phyloP scores from a whole-genome alignment of 2,329 filamentous ascomycete species.

The Dactylonectria estremocensis region DNA sequence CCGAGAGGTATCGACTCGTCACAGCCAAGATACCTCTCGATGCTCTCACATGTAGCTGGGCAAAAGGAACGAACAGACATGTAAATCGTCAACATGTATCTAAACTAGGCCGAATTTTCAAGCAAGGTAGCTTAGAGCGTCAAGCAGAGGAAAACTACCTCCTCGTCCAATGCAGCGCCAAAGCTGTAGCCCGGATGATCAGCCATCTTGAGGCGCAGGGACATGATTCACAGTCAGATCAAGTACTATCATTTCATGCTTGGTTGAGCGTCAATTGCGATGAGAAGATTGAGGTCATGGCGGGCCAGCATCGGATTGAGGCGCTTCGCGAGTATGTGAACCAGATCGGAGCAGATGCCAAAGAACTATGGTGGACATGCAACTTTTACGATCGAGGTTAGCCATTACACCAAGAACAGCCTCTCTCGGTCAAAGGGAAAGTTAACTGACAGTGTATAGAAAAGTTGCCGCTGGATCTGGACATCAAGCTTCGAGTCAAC shows the following conservation, averaged over 20 bases:
- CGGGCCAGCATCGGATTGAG: conserved; percentile 29
- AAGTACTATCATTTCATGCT: conserved; percentile 11
- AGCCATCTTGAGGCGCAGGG: background rate
- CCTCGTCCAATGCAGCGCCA: conserved; percentile 15
- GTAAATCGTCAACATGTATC: conserved; percentile 10
- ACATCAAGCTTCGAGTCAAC: conserved; percentile 34
- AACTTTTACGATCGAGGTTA: conserved; percentile 34
- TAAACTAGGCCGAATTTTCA: conserved; percentile 5
- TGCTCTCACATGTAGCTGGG: conserved; percentile 17
- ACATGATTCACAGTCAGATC: background rate
- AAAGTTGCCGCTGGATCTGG: conserved; percentile 15
- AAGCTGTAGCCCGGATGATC: conserved; percentile 4
- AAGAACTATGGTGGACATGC: conserved; percentile 34
- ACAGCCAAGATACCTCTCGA: conserved; percentile 14
- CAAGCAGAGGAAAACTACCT: conserved; percentile 18
- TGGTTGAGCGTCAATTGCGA: conserved; percentile 22
- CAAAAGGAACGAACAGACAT: conserved; percentile 6
- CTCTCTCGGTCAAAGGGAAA: background rate
- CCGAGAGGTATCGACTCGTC: background rate
- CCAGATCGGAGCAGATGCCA: conserved; percentile 5
- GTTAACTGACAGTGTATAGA: conserved; percentile 13
- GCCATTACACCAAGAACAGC: background rate
- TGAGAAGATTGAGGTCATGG: conserved; percentile 31
- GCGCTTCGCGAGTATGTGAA: conserved; percentile 28
- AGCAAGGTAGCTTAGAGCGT: conserved; percentile 12